These are phyloP conservation scores for Metschnikowia anglica DNA, from an alignment of 805 yeast genomes.

Conservation along the genomic window DNA sequence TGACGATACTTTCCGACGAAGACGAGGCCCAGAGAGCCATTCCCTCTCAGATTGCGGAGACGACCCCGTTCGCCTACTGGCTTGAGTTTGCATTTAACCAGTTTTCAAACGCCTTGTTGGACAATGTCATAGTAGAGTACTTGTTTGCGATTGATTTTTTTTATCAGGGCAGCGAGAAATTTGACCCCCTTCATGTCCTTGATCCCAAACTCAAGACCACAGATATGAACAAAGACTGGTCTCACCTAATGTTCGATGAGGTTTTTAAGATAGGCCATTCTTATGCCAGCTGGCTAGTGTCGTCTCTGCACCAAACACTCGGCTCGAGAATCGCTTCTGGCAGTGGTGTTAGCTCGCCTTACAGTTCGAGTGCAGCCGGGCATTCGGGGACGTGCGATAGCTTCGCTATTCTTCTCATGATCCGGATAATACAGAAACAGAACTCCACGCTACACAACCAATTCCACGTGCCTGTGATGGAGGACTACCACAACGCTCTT, in stretches of 20 bases:
- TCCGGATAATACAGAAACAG: slow-evolving; percentile 65
- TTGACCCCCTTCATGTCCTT: slow-evolving; percentile 24
- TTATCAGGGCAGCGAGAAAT: slow-evolving; percentile 43
- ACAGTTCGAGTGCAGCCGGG: slow-evolving; percentile 1
- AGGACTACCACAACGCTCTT: slow-evolving; percentile 66
- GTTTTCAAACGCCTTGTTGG: slow-evolving; percentile 69
- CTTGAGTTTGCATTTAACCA: slow-evolving; percentile 73
- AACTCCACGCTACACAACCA: slow-evolving; percentile 67
- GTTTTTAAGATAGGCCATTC: slow-evolving; percentile 45
- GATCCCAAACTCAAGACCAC: slow-evolving; percentile 12
- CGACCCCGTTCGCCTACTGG: slow-evolving; percentile 62
- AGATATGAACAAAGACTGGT: slow-evolving; percentile 29
- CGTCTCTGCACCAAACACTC: slow-evolving; percentile 38
- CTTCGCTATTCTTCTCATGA: slow-evolving; percentile 74
- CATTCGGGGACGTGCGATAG: slow-evolving; percentile 62
- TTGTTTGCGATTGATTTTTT: slow-evolving; percentile 73
- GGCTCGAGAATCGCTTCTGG: slow-evolving; percentile 22
- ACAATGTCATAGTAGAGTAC: slow-evolving; percentile 76
- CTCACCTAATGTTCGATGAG: slow-evolving; percentile 36
- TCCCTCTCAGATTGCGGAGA: slow-evolving; percentile 83
- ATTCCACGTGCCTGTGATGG: slow-evolving; percentile 63
- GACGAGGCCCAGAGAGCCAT: slow-evolving; percentile 45
- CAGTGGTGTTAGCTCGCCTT: slow-evolving; percentile 3
- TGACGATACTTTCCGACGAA: slow-evolving; percentile 44
- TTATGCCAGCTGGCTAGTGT: slow-evolving; percentile 44